Base-by-base conservation (phyloP, 2,329 filamentous ascomycete species). In the Trichoderma citrinoviride region DNA sequence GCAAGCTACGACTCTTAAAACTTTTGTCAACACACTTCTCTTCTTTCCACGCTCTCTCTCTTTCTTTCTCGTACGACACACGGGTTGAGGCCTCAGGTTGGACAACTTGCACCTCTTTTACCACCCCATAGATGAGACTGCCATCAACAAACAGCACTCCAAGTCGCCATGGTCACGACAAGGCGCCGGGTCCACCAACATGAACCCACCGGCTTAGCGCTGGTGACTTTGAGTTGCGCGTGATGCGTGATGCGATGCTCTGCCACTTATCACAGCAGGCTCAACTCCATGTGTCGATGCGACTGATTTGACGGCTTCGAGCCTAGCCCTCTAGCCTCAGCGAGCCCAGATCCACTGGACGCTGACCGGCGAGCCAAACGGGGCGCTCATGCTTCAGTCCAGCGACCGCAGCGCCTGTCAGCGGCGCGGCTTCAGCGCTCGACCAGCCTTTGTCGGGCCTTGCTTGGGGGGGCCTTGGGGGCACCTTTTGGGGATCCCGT, bases 191-290 rank as follows among this genome's bases (percentile, higher is more conserved):
- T 64, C 61, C 61, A 57, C 43, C 25, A 7, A 14, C 12, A 37
- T 1, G 33, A 49, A 57, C 23, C 61, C 61, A 64, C 54, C 53
- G n/a, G 37, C 33, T 53, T 64, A 64, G 61, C 61, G 61, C 61
- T 57, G 61, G 19, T 50, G 46, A 21, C 49, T 27, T 29, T 37
- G 33, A 50, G 61, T 57, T 57, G 61, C 61, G 61, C 61, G 61
- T 64, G 61, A 64, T 64, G 61, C 61, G 43, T 40, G 44, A 54
- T 54, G 61, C 58, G 61, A 64, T 64, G 61, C 61, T 52, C 37
- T 44, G 60, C 49, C 58, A 53, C 10, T 19, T 33, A 14, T 37
- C 33, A 37, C 33, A 37, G 33, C 33, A 37, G 33, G 33, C 57
- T 41, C 3, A 43, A 10, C 8, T 4, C 12, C 6, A 21, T 37